A percentile compares a stretch with the other conserved stretches of the same genome.
Evolutionary conservation across 257 asterid species (phyloP).

Genomic region (Euphrasia confusa): DNA sequence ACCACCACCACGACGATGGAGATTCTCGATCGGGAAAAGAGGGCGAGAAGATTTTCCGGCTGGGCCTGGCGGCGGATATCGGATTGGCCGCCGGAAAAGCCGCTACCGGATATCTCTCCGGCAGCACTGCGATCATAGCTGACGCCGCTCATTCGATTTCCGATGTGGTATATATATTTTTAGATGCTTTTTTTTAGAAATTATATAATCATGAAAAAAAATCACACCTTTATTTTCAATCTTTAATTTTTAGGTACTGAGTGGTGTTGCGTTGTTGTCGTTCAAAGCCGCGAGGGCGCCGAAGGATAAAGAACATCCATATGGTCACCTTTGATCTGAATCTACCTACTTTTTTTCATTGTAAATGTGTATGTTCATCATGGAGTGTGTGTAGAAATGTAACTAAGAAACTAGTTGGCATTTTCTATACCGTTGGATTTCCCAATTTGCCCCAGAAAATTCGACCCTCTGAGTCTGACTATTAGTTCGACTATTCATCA

Average conservation of each 20-base stretch:
- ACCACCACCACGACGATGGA: conserved; percentile 39
- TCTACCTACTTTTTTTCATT: conserved; percentile 49
- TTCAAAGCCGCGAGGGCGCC: conserved; percentile 84
- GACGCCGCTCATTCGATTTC: conserved; percentile 96
- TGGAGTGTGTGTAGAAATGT: background rate
- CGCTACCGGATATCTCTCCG: conserved; percentile 75
- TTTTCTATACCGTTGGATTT: background rate
- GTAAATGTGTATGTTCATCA: conserved; percentile 25
- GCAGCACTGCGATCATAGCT: conserved; percentile 95
- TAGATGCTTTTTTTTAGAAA: background rate
- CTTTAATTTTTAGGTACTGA: conserved; percentile 57
- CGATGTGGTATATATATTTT: conserved; percentile 62
- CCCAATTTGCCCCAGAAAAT: background rate
- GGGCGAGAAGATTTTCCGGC: conserved; percentile 82
- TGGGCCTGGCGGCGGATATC: conserved; percentile 87
- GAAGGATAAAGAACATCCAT: conserved; percentile 99
- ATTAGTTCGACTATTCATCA: conserved; percentile 25
- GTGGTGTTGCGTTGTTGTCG: conserved; percentile 89
- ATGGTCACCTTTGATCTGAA: conserved; percentile 92
- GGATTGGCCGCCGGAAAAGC: conserved; percentile 87
- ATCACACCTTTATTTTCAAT: background rate
- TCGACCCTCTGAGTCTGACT: background rate
- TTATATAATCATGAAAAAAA: background rate
- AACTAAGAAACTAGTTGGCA: too few species aligned
- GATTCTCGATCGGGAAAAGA: conserved; percentile 50